Base-by-base conservation (phyloP, 106 monocot genomes). In the Phalaenopsis equestris region DNA sequence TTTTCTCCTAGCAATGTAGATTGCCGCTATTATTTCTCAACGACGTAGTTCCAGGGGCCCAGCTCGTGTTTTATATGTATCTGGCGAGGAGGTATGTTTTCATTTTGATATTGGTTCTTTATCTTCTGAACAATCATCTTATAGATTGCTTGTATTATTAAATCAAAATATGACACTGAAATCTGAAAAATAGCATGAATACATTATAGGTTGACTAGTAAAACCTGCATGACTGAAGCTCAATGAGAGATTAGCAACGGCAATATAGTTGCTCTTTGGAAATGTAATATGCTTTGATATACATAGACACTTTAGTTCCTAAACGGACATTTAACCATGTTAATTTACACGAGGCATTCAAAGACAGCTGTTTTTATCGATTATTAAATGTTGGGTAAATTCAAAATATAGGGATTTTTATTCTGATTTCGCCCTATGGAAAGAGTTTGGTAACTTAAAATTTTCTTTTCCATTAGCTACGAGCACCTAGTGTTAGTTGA, bases 81-180 rank as follows among this genome's bases (percentile, higher is more conserved):
- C 99, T 61, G 99, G 99, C 39, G 99, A 99, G 83, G 99, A 99
- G 99, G 95, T 99, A 57, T 76, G 89, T 85, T 81, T 76, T 45
- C 14, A 49, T 76, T 76, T 48, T 76, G 76, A 23, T 76, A n/a
- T 45, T 74, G 70, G 39, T 36, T 70, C 15, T 36, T 70, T 70
- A 37, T 70, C 70, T 39, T 1, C 14, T 61, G 61, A 61, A 61
- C 21, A 61, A 21, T 61, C n/a, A 61, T 61, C 14, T 23, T 61
- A 61, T 61, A 61, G 21, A 61, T 21, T 21, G 21, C 61, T 21
- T 61, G 61, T 21, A 52, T 61, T 5, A 61, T 21, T 21, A n/a
- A 18, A 61, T 61, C n/a, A 61, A 61, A 61, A 21, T 10, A 61
- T 21, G 21, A 61, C 6, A 21, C n/a, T 61, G 1, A 52, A 52